phyloP scores from a whole-genome alignment of 352 stramenopile species.

The Phytopythium sindhum region DNA sequence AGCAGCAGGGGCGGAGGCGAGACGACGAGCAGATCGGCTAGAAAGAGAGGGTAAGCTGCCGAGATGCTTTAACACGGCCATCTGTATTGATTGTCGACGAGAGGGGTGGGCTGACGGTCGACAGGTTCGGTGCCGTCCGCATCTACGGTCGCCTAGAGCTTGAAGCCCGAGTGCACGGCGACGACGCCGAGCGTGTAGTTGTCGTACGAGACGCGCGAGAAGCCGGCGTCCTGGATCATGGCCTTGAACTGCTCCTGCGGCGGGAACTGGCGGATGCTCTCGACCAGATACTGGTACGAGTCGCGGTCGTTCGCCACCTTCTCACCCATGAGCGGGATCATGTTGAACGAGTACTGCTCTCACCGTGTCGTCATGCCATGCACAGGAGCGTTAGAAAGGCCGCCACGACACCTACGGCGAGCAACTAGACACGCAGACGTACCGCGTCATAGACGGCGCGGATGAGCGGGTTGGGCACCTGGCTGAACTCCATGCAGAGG shows the following conservation, averaged over 20 bases:
- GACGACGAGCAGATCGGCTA: background rate
- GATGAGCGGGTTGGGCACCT: slow-evolving; percentile 92
- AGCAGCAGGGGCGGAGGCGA: background rate
- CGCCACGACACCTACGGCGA: too few species aligned
- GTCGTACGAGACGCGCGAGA: slow-evolving; percentile 91
- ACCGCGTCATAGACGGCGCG: slow-evolving; percentile 93
- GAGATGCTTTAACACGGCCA: background rate
- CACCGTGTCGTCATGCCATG: too few species aligned
- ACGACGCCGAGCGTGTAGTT: slow-evolving; percentile 98
- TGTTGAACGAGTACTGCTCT: slow-evolving; percentile 95
- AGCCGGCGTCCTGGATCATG: slow-evolving; percentile 94
- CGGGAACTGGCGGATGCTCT: slow-evolving; percentile 99
- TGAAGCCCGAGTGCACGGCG: slow-evolving; percentile 96
- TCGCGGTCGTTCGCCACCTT: slow-evolving; percentile 94
- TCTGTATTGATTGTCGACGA: background rate
- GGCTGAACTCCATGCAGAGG: slow-evolving; percentile 98
- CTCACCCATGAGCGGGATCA: slow-evolving; percentile 95
- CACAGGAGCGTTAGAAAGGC: too few species aligned
- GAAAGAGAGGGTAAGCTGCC: background rate
- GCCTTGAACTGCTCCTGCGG: slow-evolving; percentile 93
- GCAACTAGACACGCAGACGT: slow-evolving; percentile 16
- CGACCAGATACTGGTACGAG: slow-evolving; percentile 99
- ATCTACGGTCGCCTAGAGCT: slow-evolving; percentile 52
- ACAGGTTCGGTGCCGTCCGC: background rate
- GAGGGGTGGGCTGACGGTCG: background rate